Percentiles rank a stretch among this genome's conserved stretches.
Evolutionary conservation across 768 basidiomycete genomes (phyloP).

Genomic region (Boletus rex-veris): DNA sequence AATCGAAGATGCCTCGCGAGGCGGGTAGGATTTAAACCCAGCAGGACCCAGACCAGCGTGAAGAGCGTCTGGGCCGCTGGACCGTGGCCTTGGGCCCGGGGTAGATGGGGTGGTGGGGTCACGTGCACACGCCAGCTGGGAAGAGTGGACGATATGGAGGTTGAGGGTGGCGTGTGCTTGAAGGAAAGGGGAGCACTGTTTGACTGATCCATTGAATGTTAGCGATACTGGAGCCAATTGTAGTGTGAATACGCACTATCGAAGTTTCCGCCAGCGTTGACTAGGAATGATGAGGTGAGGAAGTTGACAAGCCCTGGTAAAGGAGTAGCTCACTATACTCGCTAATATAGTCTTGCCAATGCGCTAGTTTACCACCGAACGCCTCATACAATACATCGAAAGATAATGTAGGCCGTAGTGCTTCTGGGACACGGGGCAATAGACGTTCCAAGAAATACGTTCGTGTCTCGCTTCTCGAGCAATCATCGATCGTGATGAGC

Average conservation of each 20-base stretch:
- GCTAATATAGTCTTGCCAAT: constrained; percentile 77
- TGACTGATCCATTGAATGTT: constrained; percentile 43
- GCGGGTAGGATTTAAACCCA: constrained; percentile 56
- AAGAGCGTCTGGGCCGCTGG: constrained; percentile 45
- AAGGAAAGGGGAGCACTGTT: constrained; percentile 77
- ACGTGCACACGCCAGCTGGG: constrained; percentile 48
- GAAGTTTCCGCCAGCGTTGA: constrained; percentile 68
- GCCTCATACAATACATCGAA: constrained; percentile 76
- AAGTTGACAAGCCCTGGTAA: neutral
- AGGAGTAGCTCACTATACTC: constrained; percentile 52
- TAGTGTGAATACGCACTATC: constrained; percentile 48
- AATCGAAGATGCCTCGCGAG: constrained; percentile 17
- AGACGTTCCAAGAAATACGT: constrained; percentile 63
- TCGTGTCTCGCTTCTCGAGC: constrained; percentile 66
- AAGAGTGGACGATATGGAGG: constrained; percentile 83
- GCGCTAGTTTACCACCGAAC: constrained; percentile 81
- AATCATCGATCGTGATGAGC: constrained; percentile 80
- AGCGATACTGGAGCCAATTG: constrained; percentile 2
- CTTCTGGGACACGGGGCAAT: constrained; percentile 66
- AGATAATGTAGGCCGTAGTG: constrained; percentile 48
- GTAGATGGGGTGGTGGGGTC: constrained; percentile 32
- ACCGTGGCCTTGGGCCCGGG: constrained; percentile 32
- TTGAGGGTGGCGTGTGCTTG: constrained; percentile 83
- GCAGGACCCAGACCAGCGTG: constrained; percentile 59
- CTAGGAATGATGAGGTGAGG: constrained; percentile 35